Conservation (phyloP, 352 stramenopile species). For the Phytophthora pisi region DNA sequence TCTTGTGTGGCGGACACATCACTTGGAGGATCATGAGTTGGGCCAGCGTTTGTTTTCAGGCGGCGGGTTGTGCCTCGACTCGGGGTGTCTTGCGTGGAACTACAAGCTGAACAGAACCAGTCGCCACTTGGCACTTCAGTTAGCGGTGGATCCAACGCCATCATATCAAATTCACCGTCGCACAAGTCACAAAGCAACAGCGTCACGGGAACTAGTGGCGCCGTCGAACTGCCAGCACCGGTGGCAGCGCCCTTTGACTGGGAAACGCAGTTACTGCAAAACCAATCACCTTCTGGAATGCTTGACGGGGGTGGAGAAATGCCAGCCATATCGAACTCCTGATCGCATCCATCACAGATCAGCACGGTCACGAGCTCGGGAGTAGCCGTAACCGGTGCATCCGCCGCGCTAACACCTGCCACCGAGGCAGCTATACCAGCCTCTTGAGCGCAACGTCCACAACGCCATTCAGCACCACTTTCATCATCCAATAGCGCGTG, state of each 20-base stretch:
- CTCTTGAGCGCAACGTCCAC: constrained; percentile 28
- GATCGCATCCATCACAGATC: constrained; percentile 75
- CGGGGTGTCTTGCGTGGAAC: constrained; percentile 5
- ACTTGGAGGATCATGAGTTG: no score
- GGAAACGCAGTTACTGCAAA: constrained; percentile 35
- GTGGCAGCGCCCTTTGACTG: background rate
- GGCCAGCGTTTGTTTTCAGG: constrained; percentile 4
- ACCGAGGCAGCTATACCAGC: constrained; percentile 7
- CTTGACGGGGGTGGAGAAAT: constrained; percentile 47
- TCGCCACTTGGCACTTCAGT: constrained; percentile 52
- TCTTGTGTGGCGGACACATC: background rate
- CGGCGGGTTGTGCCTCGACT: constrained; percentile 5
- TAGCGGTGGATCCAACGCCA: constrained; percentile 53
- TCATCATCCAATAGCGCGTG: constrained; percentile 37
- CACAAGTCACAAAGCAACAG: constrained; percentile 78
- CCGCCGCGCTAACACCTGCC: background rate
- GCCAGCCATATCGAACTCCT: constrained; percentile 57
- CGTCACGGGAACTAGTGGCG: constrained; percentile 32
- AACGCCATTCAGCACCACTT: constrained; percentile 44
- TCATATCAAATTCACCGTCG: constrained; percentile 71
- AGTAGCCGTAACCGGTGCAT: constrained; percentile 13
- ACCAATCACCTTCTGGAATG: constrained; percentile 56
- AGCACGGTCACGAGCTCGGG: constrained; percentile 45
- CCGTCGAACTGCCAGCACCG: background rate
- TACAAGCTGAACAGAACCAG: constrained; percentile 43